These are phyloP conservation scores for Cucurbita maxima DNA, from an alignment of 306 rosid genomes.

Conservation along the genomic window DNA sequence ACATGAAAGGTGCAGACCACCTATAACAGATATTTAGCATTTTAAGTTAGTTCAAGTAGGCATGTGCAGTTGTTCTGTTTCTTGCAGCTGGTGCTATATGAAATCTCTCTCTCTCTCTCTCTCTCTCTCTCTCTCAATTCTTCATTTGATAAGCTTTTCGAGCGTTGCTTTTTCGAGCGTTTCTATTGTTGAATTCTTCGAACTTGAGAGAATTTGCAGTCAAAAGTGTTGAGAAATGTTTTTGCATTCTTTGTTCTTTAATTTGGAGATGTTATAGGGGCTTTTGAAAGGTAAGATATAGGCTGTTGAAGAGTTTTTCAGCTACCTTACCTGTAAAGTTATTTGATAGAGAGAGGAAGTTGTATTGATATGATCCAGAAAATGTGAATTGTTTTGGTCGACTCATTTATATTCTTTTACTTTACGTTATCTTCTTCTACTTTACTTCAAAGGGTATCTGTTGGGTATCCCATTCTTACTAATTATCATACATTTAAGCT, in stretches of 20 bases:
- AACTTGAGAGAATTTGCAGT: conserved; percentile 11
- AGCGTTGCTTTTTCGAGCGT: conserved; percentile 9
- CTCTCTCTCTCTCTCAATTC: neutral
- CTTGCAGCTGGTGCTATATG: conserved; percentile 11
- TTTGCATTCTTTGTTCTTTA: conserved; percentile 41
- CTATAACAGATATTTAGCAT: conserved; percentile 25
- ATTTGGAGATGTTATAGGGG: conserved; percentile 34
- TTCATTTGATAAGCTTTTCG: conserved; percentile 10
- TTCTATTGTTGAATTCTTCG: conserved; percentile 4
- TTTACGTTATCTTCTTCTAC: neutral
- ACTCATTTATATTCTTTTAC: neutral
- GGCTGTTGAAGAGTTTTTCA: conserved; percentile 52
- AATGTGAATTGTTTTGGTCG: conserved; percentile 25
- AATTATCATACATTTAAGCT: neutral
- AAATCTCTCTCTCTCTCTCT: neutral
- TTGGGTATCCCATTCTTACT: neutral
- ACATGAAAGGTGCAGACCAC: conserved; percentile 62
- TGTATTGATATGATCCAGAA: conserved; percentile 43
- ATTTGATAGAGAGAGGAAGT: conserved; percentile 66
- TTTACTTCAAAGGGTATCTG: neutral
- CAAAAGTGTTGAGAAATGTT: conserved; percentile 2
- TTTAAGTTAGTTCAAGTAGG: conserved; percentile 9
- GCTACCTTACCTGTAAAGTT: conserved; percentile 80
- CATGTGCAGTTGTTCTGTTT: conserved; percentile 10
- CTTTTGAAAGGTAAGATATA: conserved; percentile 56